Base-by-base conservation (phyloP, 2,329 filamentous ascomycete genomes). In the Fusarium foetens region DNA sequence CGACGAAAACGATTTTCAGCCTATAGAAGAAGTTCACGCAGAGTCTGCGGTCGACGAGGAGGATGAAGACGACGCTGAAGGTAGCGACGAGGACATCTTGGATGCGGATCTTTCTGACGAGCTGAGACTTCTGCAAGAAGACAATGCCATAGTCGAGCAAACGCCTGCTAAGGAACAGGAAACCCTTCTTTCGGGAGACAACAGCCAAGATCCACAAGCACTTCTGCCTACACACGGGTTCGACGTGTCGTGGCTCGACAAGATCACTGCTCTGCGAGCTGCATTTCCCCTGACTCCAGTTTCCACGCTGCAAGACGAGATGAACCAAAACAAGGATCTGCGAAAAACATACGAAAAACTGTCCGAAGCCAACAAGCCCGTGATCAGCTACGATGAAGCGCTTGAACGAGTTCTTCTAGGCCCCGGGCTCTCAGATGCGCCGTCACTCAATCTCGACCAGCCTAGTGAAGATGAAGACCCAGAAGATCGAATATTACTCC, bases 261-360 rank as follows among this genome's bases (percentile, higher is more conserved):
- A 80, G 29, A 70, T 79, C 17, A 74, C 64, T 11, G 78, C 81
- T n/a, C 73, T 87, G 5, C 81, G 79, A 46, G 74, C 78, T 21
- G 84, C 86, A 0, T 88, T 86, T 46, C 86, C 86, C 5, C 73
- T 77, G 11, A 82, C 80, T 13, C 76, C 82, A 2, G 70, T 79
- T 11, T 71, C 78, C 6, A 70, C 79, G 12, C 83, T 83, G 57
- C 79, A 85, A 55, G 75, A 77, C 11, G 75, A 83, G 4, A 72
- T 86, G 6, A 66, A 74, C 10, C 78, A 73, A n/a, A 78, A 80
- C 10, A 78, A 79, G 16, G 76, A 86, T 63, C 53, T 84, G 11
- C 78, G 78, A 21, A 76, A 71, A 21, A 80, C 84, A 1, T 87
- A 84, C 64, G 70, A 79, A 6, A 73, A 76, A 8, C 75, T 87